phyloP scores from a whole-genome alignment of 345 rosid genomes.

The Schrenkiella parvula region DNA sequence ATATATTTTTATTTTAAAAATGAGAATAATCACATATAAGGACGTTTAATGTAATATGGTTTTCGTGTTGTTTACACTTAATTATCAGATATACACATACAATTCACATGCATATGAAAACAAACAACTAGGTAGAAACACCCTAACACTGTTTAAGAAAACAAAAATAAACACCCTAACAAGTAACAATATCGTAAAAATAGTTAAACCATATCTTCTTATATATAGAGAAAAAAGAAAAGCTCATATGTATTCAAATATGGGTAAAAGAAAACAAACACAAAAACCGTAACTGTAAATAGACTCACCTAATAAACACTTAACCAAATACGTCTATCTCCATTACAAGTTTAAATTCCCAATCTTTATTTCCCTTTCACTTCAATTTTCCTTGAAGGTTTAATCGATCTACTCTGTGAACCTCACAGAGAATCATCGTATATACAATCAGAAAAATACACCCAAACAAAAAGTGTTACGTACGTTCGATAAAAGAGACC shows the following conservation, averaged over 20 bases:
- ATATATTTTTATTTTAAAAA: background rate
- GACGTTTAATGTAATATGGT: background rate
- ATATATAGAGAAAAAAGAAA: background rate
- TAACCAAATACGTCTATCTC: background rate
- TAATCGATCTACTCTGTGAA: background rate
- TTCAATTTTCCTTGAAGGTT: background rate
- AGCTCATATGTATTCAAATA: background rate
- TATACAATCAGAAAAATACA: background rate
- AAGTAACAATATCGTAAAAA: constrained; percentile 11
- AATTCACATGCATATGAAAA: background rate
- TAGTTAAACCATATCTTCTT: background rate
- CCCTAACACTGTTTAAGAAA: too few species aligned
- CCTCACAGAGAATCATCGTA: background rate
- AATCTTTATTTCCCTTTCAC: background rate
- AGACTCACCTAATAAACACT: background rate
- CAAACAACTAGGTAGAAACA: background rate
- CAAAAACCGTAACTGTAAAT: background rate
- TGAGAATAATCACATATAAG: background rate
- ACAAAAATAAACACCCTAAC: too few species aligned
- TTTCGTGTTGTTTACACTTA: background rate
- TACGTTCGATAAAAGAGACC: background rate
- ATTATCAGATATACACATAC: background rate
- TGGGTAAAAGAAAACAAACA: background rate
- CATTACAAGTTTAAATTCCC: constrained; percentile 11
- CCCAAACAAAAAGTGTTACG: background rate